Percentiles rank a stretch among this genome's conserved stretches.
These are phyloP conservation scores for Aspergillus eucalypticola DNA, from an alignment of 2,329 filamentous ascomycete genomes.

Conservation along the genomic window DNA sequence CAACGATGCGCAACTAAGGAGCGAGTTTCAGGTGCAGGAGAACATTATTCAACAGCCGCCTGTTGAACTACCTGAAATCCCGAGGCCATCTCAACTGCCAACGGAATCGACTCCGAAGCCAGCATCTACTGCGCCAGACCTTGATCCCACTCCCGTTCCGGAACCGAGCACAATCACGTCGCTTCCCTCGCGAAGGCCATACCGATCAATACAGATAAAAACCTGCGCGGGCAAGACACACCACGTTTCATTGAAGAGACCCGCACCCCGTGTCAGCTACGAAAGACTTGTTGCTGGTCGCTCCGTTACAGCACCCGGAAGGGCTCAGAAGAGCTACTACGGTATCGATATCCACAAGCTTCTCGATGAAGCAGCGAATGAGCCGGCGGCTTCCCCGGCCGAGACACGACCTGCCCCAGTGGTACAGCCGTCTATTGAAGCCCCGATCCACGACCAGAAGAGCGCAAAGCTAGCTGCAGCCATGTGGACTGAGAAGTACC, in stretches of 20 bases:
- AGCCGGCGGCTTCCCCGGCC: conserved; percentile 48
- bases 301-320: conserved; percentile 52
- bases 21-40: conserved; percentile 33
- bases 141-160: conserved; percentile 9
- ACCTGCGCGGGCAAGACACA: conserved; percentile 53
- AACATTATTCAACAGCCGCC: conserved; percentile 20
- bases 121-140: background rate
- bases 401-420: conserved; percentile 19
- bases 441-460: conserved; percentile 20
- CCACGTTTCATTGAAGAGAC: conserved; percentile 43
- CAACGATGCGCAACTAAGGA: conserved; percentile 31
- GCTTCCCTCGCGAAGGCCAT: conserved; percentile 15
- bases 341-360: conserved; percentile 88
- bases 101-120: background rate
- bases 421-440: conserved; percentile 39
- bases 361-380: conserved; percentile 68
- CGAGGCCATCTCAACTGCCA: conserved; percentile 9
- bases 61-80: conserved; percentile 19
- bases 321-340: conserved; percentile 71
- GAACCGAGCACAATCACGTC: conserved; percentile 9
- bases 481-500: conserved; percentile 97
- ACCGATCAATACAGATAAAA: conserved; percentile 37
- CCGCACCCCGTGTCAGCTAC: conserved; percentile 45
- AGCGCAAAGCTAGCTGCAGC: conserved; percentile 35
- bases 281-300: conserved; percentile 57